Conservation (phyloP, 2,329 filamentous ascomycete species). For the Talaromyces sp. region DNA sequence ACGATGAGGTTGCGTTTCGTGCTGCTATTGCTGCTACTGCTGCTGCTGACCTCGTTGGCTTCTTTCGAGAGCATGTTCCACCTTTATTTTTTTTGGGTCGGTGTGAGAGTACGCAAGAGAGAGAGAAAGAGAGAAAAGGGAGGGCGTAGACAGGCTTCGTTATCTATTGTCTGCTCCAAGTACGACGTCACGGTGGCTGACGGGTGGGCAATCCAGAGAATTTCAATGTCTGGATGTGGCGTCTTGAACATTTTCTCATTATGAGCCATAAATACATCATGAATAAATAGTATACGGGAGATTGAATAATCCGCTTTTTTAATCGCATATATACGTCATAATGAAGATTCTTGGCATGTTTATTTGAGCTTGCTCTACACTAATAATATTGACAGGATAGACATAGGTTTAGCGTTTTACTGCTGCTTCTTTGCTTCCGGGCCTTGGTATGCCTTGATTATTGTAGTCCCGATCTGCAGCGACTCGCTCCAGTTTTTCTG, state of each 20-base stretch:
- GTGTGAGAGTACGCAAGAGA: neutral
- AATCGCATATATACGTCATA: neutral
- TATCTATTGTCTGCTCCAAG: neutral
- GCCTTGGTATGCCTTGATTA: conserved; percentile 32
- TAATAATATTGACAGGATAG: neutral
- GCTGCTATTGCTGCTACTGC: neutral
- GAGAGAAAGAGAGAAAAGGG: neutral
- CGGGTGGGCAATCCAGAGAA: neutral
- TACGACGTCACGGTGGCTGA: neutral
- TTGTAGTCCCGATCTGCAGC: conserved; percentile 33
- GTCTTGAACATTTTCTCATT: neutral
- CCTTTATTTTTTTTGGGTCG: neutral
- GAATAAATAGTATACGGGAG: neutral
- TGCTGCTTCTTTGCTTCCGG: conserved; percentile 32
- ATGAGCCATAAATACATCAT: neutral
- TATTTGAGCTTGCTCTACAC: neutral
- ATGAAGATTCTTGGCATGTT: neutral
- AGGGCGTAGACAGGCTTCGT: neutral
- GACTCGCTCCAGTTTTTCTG: conserved; percentile 43
- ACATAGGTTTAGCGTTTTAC: conserved; percentile 11
- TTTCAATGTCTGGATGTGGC: neutral
- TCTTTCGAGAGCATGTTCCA: neutral
- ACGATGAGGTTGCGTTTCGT: conserved; percentile 52
- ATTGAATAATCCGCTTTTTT: neutral
- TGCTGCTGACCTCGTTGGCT: neutral